These are phyloP conservation scores for Pseudogymnoascus pannorum DNA, from an alignment of 2,329 filamentous ascomycete genomes.

Conservation along the genomic window DNA sequence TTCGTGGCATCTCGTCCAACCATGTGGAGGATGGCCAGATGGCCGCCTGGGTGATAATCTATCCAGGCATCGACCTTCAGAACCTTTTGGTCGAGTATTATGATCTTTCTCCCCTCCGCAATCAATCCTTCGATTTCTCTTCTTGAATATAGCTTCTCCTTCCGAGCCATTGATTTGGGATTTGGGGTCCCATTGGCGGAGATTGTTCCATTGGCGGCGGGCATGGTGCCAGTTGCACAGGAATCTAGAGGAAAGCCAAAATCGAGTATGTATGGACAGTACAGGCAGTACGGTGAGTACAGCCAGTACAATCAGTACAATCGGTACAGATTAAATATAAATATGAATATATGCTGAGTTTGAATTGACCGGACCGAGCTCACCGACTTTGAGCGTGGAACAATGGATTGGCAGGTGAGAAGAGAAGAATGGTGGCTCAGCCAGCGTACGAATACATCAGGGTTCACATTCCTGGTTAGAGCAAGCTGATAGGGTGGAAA, in stretches of 20 bases:
- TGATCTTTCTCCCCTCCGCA: conserved; percentile 68
- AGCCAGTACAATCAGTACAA: neutral
- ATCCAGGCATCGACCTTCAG: conserved; percentile 86
- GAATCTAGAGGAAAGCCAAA: neutral
- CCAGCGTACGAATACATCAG: conserved; percentile 3
- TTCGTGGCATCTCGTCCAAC: conserved; percentile 89
- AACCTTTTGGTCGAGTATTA: conserved; percentile 75
- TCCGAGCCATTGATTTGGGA: conserved; percentile 4
- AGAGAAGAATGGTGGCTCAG: neutral
- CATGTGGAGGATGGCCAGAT: conserved; percentile 89
- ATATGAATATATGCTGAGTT: no score
- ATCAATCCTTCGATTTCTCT: conserved; percentile 74
- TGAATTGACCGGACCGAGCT: neutral
- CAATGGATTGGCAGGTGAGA: neutral
- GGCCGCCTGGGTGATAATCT: conserved; percentile 83
- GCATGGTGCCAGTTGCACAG: neutral
- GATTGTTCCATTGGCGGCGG: neutral
- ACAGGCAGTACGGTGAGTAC: neutral
- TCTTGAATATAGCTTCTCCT: conserved; percentile 43
- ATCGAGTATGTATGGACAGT: neutral
- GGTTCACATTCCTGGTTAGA: neutral
- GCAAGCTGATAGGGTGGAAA: neutral
- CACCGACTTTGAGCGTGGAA: no score
- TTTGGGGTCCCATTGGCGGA: neutral
- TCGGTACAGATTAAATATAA: neutral